Evolutionary conservation across 306 rosid species (phyloP).

Genomic region (Prosopis cineraria): DNA sequence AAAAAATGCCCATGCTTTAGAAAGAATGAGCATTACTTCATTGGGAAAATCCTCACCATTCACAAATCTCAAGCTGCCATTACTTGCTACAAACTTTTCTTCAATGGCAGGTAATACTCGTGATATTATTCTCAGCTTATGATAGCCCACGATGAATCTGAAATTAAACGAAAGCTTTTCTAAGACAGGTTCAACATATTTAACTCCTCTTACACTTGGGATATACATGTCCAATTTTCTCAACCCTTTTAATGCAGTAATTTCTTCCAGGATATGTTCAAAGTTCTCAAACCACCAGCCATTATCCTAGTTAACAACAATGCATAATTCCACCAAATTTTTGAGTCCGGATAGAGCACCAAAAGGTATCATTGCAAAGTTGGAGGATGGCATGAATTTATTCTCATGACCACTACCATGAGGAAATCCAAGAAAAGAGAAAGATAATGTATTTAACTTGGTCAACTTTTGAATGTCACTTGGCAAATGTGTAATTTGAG

Average conservation of each 20-base stretch:
- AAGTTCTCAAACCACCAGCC: not conserved
- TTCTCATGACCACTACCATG: not conserved
- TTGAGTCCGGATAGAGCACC: not conserved
- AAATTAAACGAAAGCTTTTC: not conserved
- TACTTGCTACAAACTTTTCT: not conserved
- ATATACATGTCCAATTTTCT: not conserved
- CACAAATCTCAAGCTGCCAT: not conserved
- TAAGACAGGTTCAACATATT: not conserved
- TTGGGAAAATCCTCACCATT: not conserved
- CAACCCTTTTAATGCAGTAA: not conserved
- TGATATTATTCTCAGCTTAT: not conserved
- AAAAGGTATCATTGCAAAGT: not conserved
- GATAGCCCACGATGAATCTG: not conserved
- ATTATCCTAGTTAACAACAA: slow-evolving; percentile 21
- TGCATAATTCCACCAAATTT: not conserved
- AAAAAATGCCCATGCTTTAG: not conserved
- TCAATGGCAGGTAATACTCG: not conserved
- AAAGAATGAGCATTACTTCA: slow-evolving; percentile 2
- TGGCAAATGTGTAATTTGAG: not conserved
- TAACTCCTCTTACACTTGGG: not conserved
- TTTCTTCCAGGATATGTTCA: not conserved
- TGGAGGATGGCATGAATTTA: not conserved
- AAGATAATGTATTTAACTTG: not conserved
- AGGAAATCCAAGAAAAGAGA: not conserved
- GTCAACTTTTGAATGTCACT: not conserved